Percentiles rank a stretch among this genome's conserved stretches.
phyloP scores from a whole-genome alignment of 177 flowering plant genomes.

The Tripterygium wilfordii region DNA sequence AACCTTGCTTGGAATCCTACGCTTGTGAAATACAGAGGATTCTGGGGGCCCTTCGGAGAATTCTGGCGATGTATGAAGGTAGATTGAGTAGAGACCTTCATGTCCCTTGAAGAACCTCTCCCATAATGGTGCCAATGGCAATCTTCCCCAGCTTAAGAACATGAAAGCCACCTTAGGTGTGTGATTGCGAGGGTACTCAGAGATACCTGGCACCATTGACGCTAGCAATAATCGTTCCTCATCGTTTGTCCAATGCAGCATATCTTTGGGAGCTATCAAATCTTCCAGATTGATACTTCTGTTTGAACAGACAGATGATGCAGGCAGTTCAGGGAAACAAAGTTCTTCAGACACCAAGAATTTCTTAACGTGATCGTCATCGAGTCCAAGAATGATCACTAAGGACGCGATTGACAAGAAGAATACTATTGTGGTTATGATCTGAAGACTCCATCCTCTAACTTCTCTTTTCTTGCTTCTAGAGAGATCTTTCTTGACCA shows the following conservation, averaged over 20 bases:
- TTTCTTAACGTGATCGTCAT: conserved; percentile 22
- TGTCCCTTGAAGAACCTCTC: conserved; percentile 54
- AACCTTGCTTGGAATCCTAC: too few relatives aligned
- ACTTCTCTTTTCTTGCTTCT: conserved; percentile 9
- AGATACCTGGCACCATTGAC: conserved; percentile 24
- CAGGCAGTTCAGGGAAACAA: conserved; percentile 11
- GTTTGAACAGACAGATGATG: neutral
- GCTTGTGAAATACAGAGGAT: too few relatives aligned
- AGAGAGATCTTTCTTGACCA: conserved; percentile 14
- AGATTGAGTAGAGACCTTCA: conserved; percentile 40
- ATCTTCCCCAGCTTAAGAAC: conserved; percentile 38
- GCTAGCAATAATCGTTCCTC: conserved; percentile 41
- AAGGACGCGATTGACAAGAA: conserved; percentile 26
- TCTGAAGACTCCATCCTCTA: conserved; percentile 18
- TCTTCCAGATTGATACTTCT: conserved; percentile 2
- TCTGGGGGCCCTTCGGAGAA: conserved; percentile 18
- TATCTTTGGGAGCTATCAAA: conserved; percentile 19
- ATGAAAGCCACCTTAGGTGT: conserved; percentile 49
- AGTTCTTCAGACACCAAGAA: conserved; percentile 26
- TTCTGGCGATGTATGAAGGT: conserved; percentile 37
- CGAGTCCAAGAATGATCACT: conserved; percentile 21
- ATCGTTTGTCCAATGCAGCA: conserved; percentile 49
- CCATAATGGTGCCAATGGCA: conserved; percentile 47
- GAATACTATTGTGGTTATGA: conserved; percentile 26
- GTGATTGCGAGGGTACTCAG: conserved; percentile 19